Conservation (phyloP, 305 asterid genomes). For the Fraxinus baroniana region DNA sequence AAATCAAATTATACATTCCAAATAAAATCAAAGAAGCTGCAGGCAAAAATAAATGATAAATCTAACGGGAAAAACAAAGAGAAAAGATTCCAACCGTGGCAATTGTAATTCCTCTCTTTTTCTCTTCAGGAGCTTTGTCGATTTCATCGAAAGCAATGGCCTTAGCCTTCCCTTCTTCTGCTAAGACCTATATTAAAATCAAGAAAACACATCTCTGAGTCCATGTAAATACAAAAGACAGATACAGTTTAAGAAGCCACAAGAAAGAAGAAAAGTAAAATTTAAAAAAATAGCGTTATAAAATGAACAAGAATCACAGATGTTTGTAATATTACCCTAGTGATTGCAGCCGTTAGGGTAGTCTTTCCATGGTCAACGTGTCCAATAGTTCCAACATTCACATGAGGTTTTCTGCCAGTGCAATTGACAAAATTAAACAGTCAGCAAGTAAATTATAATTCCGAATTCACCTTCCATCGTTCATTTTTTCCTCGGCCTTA, state of each 20-base stretch:
- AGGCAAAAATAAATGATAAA: not conserved
- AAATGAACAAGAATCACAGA: not conserved
- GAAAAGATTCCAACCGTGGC: conserved; percentile 59
- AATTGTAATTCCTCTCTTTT: conserved; percentile 94
- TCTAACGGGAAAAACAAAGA: not conserved
- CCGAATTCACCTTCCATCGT: not conserved
- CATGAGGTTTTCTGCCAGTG: conserved; percentile 82
- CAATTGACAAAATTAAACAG: not conserved
- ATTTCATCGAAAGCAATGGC: conserved; percentile 94
- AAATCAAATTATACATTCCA: conserved; percentile 22
- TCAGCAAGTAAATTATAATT: not conserved
- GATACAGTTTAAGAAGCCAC: not conserved
- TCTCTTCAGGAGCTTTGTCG: conserved; percentile 99
- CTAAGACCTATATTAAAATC: conserved; percentile 53
- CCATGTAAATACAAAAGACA: not conserved
- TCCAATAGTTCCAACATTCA: conserved; percentile 96
- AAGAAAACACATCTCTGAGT: not conserved
- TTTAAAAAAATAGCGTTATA: not conserved
- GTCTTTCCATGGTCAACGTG: conserved; percentile 99
- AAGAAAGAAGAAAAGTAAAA: not conserved
- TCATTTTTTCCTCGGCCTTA: not conserved
- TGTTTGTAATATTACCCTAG: conserved; percentile 55
- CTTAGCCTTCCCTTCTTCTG: conserved; percentile 91
- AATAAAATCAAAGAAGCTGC: not conserved
- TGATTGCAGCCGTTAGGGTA: conserved; percentile 93